Conservation (phyloP, 2,329 filamentous ascomycete species). For the Fusarium albosuccineum region DNA sequence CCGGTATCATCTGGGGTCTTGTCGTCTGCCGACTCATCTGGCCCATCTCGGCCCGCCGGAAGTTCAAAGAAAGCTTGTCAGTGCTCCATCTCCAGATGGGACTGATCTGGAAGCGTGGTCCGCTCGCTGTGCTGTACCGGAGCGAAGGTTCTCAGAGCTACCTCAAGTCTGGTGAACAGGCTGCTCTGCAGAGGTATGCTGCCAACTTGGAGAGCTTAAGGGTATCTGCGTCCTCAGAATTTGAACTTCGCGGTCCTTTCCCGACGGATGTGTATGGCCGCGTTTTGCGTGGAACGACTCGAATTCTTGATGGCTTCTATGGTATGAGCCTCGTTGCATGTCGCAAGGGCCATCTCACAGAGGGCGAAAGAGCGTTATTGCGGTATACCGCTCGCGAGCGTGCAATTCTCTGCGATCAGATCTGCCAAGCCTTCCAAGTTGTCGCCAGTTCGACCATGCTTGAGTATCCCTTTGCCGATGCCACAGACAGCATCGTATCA, state of each 20-base stretch:
- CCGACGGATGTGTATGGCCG: slow-evolving; percentile 78
- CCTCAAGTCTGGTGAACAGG: slow-evolving; percentile 46
- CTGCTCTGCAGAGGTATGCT: slow-evolving; percentile 50
- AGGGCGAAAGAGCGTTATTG: slow-evolving; percentile 84
- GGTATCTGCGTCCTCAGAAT: slow-evolving; percentile 80
- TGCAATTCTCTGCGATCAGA: slow-evolving; percentile 83
- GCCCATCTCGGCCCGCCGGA: slow-evolving; percentile 89
- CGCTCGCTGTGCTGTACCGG: slow-evolving; percentile 78
- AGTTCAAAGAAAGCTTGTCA: slow-evolving; percentile 89
- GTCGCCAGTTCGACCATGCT: slow-evolving; percentile 93
- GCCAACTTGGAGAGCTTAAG: slow-evolving; percentile 80
- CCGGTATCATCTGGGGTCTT: slow-evolving; percentile 92
- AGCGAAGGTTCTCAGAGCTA: slow-evolving; percentile 78
- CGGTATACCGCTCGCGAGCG: slow-evolving; percentile 84
- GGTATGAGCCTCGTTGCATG: slow-evolving; percentile 94
- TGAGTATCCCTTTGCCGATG: slow-evolving; percentile 91
- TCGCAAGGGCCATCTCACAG: slow-evolving; percentile 80
- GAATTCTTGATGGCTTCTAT: slow-evolving; percentile 92
- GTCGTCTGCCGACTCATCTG: slow-evolving; percentile 90
- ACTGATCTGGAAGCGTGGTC: slow-evolving; percentile 94
- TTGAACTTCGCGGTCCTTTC: slow-evolving; percentile 89
- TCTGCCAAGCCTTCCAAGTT: slow-evolving; percentile 88
- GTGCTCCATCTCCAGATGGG: slow-evolving; percentile 94
- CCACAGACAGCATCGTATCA: slow-evolving; percentile 83
- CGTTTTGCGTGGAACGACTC: slow-evolving; percentile 82